These are phyloP conservation scores for Candida khao-thaluensis DNA, from an alignment of 805 yeast species.

Conservation along the genomic window DNA sequence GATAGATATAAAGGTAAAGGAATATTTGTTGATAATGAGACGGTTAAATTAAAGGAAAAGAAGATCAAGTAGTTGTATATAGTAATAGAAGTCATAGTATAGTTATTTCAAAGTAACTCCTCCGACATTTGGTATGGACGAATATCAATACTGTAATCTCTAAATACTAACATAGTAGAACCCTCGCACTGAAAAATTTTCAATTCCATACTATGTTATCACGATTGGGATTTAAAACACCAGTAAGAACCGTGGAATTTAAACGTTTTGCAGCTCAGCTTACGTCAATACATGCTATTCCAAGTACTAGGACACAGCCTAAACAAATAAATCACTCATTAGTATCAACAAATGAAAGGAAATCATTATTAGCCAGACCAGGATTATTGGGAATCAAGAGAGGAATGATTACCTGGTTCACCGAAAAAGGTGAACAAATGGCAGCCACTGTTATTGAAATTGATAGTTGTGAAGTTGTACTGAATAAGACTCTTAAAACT, in stretches of 20 bases:
- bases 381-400: slow-evolving; percentile 82
- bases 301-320: slow-evolving; percentile 50
- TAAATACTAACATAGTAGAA: too few relatives aligned
- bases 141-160: too few relatives aligned
- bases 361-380: slow-evolving; percentile 70
- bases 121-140: too few relatives aligned
- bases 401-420: slow-evolving; percentile 88
- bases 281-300: slow-evolving; percentile 51
- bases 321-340: slow-evolving; percentile 59
- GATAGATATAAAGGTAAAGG: slow-evolving; percentile 99
- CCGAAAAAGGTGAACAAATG: slow-evolving; percentile 62
- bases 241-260: slow-evolving; percentile 1
- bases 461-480: slow-evolving; percentile 82
- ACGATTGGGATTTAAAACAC: slow-evolving; percentile 1
- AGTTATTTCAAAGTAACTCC: too few relatives aligned
- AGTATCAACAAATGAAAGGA: slow-evolving; percentile 67
- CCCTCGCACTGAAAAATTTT: slow-evolving; percentile 10
- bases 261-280: slow-evolving; percentile 42
- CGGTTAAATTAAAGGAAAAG: slow-evolving; percentile 85
- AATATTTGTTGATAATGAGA: slow-evolving; percentile 86
- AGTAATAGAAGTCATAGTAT: not conserved
- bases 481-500: slow-evolving; percentile 63
- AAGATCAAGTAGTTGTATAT: slow-evolving; percentile 68
- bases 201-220: slow-evolving; percentile 5
- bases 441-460: slow-evolving; percentile 90